Evolutionary conservation across 345 rosid species (phyloP).

Genomic region (Arabidopsis suecica): DNA sequence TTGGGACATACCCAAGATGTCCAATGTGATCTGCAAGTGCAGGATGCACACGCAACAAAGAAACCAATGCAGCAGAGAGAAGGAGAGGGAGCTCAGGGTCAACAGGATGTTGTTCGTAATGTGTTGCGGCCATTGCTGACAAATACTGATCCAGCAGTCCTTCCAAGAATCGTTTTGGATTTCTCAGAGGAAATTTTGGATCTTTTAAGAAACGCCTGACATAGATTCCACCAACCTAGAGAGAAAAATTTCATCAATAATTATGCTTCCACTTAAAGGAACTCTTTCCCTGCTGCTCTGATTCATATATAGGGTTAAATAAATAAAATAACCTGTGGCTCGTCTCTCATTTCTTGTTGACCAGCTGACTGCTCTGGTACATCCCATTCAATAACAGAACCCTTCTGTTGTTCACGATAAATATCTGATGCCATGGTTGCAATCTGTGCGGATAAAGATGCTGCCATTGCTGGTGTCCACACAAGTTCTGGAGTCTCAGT

Average conservation of each 20-base stretch:
- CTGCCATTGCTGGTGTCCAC: slow-evolving; percentile 99
- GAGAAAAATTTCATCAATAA: slow-evolving; percentile 22
- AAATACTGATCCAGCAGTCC: slow-evolving; percentile 96
- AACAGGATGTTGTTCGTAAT: slow-evolving; percentile 74
- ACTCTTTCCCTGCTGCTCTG: slow-evolving; percentile 10
- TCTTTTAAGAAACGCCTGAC: slow-evolving; percentile 93
- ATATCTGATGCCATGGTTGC: slow-evolving; percentile 94
- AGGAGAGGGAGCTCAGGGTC: slow-evolving; percentile 96
- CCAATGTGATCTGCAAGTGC: slow-evolving; percentile 98
- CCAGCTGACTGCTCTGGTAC: slow-evolving; percentile 94
- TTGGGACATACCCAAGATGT: slow-evolving; percentile 97
- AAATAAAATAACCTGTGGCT: slow-evolving; percentile 71
- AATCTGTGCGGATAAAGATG: slow-evolving; percentile 95
- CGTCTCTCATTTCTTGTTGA: slow-evolving; percentile 91
- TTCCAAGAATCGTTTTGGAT: slow-evolving; percentile 96
- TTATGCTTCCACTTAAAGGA: slow-evolving; percentile 14
- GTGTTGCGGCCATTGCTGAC: slow-evolving; percentile 91
- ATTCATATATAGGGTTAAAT: slow-evolving; percentile 7
- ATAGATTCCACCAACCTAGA: slow-evolving; percentile 96
- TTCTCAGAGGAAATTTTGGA: slow-evolving; percentile 96
- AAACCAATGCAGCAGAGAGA: slow-evolving; percentile 98
- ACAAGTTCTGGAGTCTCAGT: slow-evolving; percentile 99
- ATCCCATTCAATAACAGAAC: slow-evolving; percentile 95
- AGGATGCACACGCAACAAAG: slow-evolving; percentile 97
- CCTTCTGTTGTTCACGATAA: slow-evolving; percentile 91